phyloP scores from a whole-genome alignment of 2,329 filamentous ascomycete species.

The Scopulariopsis brevicaulis region DNA sequence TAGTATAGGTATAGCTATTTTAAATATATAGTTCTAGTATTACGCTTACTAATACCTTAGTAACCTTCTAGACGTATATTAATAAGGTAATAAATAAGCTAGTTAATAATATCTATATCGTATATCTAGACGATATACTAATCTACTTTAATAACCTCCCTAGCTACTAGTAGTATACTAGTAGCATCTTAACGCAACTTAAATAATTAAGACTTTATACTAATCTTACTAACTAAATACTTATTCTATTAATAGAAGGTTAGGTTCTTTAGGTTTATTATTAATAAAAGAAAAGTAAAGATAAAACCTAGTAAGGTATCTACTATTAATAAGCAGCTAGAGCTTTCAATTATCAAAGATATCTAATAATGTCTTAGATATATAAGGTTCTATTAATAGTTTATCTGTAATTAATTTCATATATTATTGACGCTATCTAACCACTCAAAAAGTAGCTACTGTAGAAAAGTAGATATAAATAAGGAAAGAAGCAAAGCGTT shows the following conservation, averaged over 20 bases:
- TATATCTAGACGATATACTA: neutral
- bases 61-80: conserved; percentile 11
- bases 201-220: neutral
- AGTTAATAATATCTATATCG: conserved; percentile 9
- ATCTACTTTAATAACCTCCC: neutral
- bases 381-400: neutral
- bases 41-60: conserved; percentile 12
- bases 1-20: conserved; percentile 17
- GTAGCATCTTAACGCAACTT: neutral
- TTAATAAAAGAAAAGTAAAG: neutral
- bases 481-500: neutral
- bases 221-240: neutral
- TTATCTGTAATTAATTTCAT: neutral
- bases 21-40: conserved; percentile 20
- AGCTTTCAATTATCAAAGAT: neutral
- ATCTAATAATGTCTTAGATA: neutral
- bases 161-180: neutral
- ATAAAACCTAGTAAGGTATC: neutral
- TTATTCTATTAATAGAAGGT: neutral
- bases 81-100: conserved; percentile 9
- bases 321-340: neutral
- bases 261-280: neutral
- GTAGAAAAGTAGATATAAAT: neutral
- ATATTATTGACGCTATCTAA: neutral
- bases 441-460: neutral